phyloP scores from a whole-genome alignment of 169 alveolate species.

The Plasmodium coatneyi region DNA sequence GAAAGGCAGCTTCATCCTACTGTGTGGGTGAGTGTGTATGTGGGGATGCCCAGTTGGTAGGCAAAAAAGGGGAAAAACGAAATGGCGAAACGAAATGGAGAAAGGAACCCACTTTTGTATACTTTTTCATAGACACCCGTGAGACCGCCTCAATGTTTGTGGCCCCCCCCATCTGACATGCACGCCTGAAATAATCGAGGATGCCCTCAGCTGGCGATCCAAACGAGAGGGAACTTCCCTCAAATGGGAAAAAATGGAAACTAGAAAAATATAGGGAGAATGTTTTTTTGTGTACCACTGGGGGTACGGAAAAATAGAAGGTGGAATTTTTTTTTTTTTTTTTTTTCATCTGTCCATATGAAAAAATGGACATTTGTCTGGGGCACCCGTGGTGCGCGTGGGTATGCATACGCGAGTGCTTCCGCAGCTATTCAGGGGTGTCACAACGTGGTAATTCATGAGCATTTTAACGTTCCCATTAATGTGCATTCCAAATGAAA shows the following conservation, averaged over 20 bases:
- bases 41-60: not conserved
- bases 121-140: not conserved
- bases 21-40: not conserved
- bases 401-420: not conserved
- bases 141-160: not conserved
- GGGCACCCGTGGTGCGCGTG: not conserved
- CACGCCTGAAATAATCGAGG: not conserved
- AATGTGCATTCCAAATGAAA: not conserved
- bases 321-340: not conserved
- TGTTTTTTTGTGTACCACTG: not conserved
- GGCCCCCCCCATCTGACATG: not conserved
- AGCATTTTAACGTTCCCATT: not conserved
- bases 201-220: not conserved
- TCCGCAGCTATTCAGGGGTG: not conserved
- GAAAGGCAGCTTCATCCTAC: not conserved
- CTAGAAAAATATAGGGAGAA: not conserved
- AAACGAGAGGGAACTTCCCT: not conserved
- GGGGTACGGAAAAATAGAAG: not conserved
- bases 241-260: not conserved
- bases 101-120: not conserved
- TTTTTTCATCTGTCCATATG: not conserved
- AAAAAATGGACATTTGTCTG: not conserved
- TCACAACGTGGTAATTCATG: not conserved
- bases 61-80: not conserved
- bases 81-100: not conserved